Percentiles rank a stretch among this genome's conserved stretches.
These are phyloP conservation scores for Iberis amara DNA, from an alignment of 441 rosid species.

Conservation along the genomic window DNA sequence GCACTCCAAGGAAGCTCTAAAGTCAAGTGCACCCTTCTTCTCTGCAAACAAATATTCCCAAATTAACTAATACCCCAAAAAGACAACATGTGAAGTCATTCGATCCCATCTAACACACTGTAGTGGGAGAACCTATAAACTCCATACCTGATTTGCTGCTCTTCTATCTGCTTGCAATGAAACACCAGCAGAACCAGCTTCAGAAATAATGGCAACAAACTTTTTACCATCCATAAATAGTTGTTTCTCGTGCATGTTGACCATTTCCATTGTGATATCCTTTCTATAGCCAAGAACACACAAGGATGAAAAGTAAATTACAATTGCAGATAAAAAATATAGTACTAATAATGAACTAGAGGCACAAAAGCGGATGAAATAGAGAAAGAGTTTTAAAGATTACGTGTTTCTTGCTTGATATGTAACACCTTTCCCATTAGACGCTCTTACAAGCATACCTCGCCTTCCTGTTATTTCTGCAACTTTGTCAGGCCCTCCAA, in stretches of 20 bases:
- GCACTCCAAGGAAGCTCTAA: constrained; percentile 99
- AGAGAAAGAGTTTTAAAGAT: constrained; percentile 31
- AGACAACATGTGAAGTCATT: constrained; percentile 6
- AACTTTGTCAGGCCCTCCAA: constrained; percentile 97
- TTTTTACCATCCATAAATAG: constrained; percentile 98
- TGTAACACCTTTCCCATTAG: constrained; percentile 94
- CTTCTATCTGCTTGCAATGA: constrained; percentile 98
- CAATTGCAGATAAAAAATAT: constrained; percentile 18
- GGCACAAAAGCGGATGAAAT: constrained; percentile 12
- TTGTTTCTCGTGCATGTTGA: constrained; percentile 98
- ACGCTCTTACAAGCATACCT: constrained; percentile 98
- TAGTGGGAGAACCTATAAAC: constrained; percentile 16
- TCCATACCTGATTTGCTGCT: constrained; percentile 74
- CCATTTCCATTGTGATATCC: constrained; percentile 98
- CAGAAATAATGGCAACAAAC: constrained; percentile 92
- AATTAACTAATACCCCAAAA: constrained; percentile 19
- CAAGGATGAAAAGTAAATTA: constrained; percentile 27
- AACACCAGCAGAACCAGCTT: constrained; percentile 99
- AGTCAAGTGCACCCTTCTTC: constrained; percentile 92
- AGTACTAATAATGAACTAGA: constrained; percentile 21
- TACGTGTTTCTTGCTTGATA: constrained; percentile 97
- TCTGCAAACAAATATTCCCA: constrained; percentile 41
- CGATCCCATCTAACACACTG: constrained; percentile 9
- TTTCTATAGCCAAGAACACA: constrained; percentile 48
- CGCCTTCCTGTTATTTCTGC: constrained; percentile 99